Conservation (phyloP, 225 moss, liverwort and hornwort genomes). For the Marchantia polymorpha region DNA sequence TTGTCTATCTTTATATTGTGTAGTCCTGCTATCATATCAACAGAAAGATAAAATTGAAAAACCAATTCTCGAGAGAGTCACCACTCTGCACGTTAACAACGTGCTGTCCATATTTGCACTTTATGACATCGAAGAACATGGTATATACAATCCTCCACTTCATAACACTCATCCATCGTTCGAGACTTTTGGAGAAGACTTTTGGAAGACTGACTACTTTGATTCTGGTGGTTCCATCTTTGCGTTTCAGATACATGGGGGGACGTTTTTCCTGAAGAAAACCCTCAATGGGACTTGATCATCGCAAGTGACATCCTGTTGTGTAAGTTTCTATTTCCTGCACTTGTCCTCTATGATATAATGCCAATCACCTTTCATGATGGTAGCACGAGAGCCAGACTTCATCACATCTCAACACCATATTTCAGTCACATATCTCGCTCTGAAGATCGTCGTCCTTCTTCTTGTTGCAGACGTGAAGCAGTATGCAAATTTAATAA, state of each 20-base stretch:
- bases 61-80: too few species aligned
- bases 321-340: conserved; percentile 47
- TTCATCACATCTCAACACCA: too few species aligned
- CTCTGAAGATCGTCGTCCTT: background rate
- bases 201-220: background rate
- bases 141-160: background rate
- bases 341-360: too few species aligned
- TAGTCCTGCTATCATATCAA: too few species aligned
- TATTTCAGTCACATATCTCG: too few species aligned
- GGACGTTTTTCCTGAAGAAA: conserved; percentile 58
- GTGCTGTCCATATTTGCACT: background rate
- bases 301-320: conserved; percentile 91
- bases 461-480: conserved; percentile 66
- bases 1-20: too few species aligned
- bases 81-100: too few species aligned
- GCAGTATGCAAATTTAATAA: conserved; percentile 82
- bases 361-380: too few species aligned
- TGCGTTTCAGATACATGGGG: conserved; percentile 79
- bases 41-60: too few species aligned
- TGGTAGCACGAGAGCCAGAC: too few species aligned
- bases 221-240: background rate
- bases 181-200: background rate
- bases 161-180: background rate
- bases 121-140: background rate
- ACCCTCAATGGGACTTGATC: conserved; percentile 70